Evolutionary conservation across 306 rosid species (phyloP).

Genomic region (Arachis stenosperma): DNA sequence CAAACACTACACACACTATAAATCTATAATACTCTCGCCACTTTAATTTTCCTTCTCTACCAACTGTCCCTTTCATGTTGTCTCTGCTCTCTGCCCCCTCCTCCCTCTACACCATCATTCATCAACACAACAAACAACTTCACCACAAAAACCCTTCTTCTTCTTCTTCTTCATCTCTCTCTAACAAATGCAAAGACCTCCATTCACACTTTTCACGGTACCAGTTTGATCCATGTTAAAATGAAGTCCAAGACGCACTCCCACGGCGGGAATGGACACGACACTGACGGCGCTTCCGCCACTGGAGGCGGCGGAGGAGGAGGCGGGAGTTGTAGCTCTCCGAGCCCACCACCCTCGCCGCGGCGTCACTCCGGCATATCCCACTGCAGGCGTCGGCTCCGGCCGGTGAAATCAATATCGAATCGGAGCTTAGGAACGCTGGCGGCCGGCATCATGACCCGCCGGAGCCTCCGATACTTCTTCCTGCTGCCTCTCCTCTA

Average conservation of each 20-base stretch:
- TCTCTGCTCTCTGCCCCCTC: neutral
- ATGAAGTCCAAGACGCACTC: constrained; percentile 67
- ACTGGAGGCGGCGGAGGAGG: constrained; percentile 14
- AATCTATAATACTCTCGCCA: neutral
- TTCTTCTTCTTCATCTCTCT: neutral
- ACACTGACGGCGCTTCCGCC: constrained; percentile 44
- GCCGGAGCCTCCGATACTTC: constrained; percentile 74
- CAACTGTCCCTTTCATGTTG: neutral
- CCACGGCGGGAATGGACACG: constrained; percentile 50
- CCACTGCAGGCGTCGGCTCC: constrained; percentile 60
- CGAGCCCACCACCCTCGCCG: constrained; percentile 90
- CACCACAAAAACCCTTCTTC: neutral
- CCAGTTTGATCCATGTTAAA: neutral
- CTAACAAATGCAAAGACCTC: neutral
- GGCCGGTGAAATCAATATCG: constrained; percentile 54
- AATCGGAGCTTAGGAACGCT: constrained; percentile 38
- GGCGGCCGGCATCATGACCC: constrained; percentile 56
- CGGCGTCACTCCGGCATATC: constrained; percentile 53
- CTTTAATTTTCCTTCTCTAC: neutral
- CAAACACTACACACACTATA: neutral
- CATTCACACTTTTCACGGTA: neutral
- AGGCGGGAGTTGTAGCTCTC: constrained; percentile 68
- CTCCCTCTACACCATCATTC: neutral
- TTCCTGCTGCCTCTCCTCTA: constrained; percentile 77
- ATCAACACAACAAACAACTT: neutral